A percentile compares a stretch with the other conserved stretches of the same genome.
Evolutionary conservation across 306 rosid genomes (phyloP).

Genomic region (Cucurbita moschata): DNA sequence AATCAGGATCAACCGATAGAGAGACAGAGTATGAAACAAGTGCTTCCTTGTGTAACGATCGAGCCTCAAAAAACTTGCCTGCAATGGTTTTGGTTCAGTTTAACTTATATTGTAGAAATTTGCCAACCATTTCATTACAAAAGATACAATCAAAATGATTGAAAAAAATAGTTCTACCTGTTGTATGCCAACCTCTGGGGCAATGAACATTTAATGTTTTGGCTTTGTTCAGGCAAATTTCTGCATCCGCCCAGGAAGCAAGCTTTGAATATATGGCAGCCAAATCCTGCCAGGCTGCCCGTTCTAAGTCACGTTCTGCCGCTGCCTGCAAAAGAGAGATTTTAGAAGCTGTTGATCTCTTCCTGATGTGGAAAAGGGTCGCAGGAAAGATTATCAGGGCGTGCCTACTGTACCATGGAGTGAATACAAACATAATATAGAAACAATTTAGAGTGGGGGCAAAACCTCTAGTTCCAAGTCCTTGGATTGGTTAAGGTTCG

Average conservation of each 20-base stretch:
- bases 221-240: slow-evolving; percentile 60
- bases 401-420: background rate
- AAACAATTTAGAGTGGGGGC: background rate
- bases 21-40: slow-evolving; percentile 49
- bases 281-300: slow-evolving; percentile 68
- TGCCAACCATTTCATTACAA: background rate
- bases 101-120: background rate
- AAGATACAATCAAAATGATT: background rate
- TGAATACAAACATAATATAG: background rate
- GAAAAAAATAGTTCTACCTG: slow-evolving; percentile 24
- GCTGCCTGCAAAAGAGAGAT: slow-evolving; percentile 30
- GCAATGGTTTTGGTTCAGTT: background rate
- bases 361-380: background rate
- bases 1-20: slow-evolving; percentile 58
- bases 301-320: slow-evolving; percentile 38
- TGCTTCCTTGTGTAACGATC: slow-evolving; percentile 46
- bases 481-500: slow-evolving; percentile 20
- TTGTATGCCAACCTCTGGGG: slow-evolving; percentile 56
- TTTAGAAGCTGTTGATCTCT: background rate
- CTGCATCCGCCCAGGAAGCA: slow-evolving; percentile 55
- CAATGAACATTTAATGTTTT: slow-evolving; percentile 37
- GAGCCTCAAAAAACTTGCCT: slow-evolving; percentile 55
- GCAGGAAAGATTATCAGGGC: background rate
- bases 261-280: slow-evolving; percentile 51
- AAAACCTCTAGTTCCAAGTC: slow-evolving; percentile 37